A percentile compares a stretch with the other conserved stretches of the same genome.
Evolutionary conservation across 352 stramenopile species (phyloP).

Genomic region (Blastocystis sp.): DNA sequence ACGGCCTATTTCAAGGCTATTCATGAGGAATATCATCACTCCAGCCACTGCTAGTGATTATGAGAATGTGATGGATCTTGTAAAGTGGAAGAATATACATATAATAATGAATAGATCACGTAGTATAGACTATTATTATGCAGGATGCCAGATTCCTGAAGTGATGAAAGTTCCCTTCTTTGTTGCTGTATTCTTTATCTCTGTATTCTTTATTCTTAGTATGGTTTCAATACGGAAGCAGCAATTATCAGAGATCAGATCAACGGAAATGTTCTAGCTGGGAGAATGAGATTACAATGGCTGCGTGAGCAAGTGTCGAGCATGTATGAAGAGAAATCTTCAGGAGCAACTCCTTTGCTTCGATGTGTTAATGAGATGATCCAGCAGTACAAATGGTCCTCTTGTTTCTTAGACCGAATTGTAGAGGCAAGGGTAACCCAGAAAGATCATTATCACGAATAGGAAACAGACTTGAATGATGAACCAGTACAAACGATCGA

Average conservation of each 20-base stretch:
- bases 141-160: slow-evolving; percentile 6
- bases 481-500: not conserved
- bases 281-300: slow-evolving; percentile 24
- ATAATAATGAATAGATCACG: not conserved
- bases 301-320: slow-evolving; percentile 6
- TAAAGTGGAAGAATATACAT: not conserved
- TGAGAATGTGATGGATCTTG: not conserved
- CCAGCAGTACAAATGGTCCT: slow-evolving; percentile 14
- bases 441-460: not conserved
- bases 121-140: slow-evolving; percentile 40
- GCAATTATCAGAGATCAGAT: slow-evolving; percentile 4
- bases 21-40: not conserved
- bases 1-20: too few species aligned
- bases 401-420: not conserved
- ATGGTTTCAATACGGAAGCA: slow-evolving; percentile 43
- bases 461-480: slow-evolving; percentile 45
- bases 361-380: slow-evolving; percentile 25
- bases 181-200: not conserved
- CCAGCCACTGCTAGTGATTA: not conserved
- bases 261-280: slow-evolving; percentile 34
- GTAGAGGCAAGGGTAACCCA: not conserved
- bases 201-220: not conserved
- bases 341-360: not conserved
- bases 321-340: slow-evolving; percentile 17
- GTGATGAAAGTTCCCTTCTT: slow-evolving; percentile 28